phyloP scores from a whole-genome alignment of 2,329 filamentous ascomycete species.

The Teratosphaeria epicoccoides region DNA sequence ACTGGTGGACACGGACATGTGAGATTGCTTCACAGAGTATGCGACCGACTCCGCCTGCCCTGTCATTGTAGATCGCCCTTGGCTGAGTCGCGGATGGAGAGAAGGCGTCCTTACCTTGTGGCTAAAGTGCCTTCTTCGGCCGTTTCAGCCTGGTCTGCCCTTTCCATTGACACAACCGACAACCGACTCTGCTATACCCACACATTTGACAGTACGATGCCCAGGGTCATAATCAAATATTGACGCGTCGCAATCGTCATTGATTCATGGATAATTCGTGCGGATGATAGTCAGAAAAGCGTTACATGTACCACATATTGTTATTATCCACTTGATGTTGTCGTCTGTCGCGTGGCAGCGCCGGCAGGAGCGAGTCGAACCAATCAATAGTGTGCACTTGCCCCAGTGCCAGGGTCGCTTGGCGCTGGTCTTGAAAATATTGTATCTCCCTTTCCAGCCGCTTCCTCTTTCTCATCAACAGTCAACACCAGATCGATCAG shows the following conservation, averaged over 20 bases:
- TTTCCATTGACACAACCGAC: constrained; percentile 13
- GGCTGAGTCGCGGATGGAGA: too few relatives aligned
- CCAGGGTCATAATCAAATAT: neutral
- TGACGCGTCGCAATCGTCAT: too few relatives aligned
- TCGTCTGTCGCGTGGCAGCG: neutral
- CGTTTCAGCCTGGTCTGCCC: constrained; percentile 8
- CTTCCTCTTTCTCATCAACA: constrained; percentile 18
- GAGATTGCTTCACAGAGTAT: too few relatives aligned
- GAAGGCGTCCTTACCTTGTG: neutral
- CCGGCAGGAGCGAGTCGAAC: neutral
- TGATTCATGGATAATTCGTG: too few relatives aligned
- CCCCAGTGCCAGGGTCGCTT: neutral
- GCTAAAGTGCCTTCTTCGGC: constrained; percentile 3
- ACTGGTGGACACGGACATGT: too few relatives aligned
- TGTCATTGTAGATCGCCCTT: too few relatives aligned
- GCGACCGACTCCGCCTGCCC: too few relatives aligned
- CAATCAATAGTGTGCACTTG: neutral
- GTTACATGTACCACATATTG: too few relatives aligned
- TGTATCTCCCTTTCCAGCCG: constrained; percentile 9
- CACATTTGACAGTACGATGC: neutral
- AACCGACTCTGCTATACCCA: neutral
- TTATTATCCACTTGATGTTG: too few relatives aligned
- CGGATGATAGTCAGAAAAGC: too few relatives aligned
- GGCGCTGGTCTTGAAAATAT: constrained; percentile 1
- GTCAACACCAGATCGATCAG: constrained; percentile 12